Conservation (phyloP, 179 eudicot species). For the Gypsophila paniculata region DNA sequence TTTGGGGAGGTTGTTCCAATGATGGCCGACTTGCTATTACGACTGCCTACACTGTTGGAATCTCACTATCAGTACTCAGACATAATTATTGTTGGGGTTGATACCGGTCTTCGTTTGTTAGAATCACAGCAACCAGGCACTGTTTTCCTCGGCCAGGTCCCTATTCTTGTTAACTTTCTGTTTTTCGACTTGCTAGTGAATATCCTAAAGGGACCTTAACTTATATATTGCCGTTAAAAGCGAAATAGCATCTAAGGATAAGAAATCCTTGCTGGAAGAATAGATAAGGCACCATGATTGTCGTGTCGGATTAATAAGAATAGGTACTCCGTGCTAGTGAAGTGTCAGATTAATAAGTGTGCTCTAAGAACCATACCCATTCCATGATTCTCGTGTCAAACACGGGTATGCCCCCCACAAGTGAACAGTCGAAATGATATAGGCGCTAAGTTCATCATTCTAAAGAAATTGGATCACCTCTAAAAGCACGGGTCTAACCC, state of each 20-base stretch:
- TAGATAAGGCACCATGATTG: no score
- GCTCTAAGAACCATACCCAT: no score
- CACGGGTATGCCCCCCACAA: no score
- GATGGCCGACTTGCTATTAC: conserved; percentile 58
- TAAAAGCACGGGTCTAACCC: not conserved
- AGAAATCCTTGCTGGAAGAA: no score
- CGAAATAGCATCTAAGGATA: no score
- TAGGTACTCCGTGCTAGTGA: no score
- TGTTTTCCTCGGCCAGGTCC: conserved; percentile 79
- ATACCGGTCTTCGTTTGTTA: conserved; percentile 61
- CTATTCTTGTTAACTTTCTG: not conserved
- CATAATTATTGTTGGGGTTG: conserved; percentile 34
- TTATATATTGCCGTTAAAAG: no score
- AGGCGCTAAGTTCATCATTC: not conserved
- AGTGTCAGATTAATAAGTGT: no score
- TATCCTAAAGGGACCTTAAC: not conserved
- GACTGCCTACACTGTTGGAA: conserved; percentile 60
- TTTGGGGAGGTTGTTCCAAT: conserved; percentile 60
- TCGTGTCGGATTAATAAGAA: no score
- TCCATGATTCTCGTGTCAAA: no score
- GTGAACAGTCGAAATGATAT: no score
- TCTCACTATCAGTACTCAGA: conserved; percentile 59
- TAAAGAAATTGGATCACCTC: not conserved
- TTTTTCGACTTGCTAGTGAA: not conserved
- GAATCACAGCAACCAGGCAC: conserved; percentile 69